Evolutionary conservation across 2,329 filamentous ascomycete species (phyloP), one percentile per base, ranked within the genome.

Genomic region (Cercospora beticola): DNA sequence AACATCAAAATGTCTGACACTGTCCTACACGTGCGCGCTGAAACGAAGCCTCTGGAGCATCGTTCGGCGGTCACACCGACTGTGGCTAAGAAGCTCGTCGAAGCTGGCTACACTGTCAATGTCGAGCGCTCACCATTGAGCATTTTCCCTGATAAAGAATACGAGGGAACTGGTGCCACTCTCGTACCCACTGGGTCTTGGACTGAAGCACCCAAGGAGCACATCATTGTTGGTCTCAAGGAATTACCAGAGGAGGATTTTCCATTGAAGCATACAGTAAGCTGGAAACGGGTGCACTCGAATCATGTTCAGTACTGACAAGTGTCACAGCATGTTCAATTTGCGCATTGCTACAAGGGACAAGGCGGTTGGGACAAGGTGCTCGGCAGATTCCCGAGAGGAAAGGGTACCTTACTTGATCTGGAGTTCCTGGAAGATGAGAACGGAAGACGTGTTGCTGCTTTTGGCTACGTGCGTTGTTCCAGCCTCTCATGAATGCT

Each of bases 341-440:
- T 80, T 68, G 78, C 78, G 23, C 79, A 80, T 61, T 80, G 77
- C 74, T 80, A 80, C 73, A 80, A 80, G 71, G 74, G 73, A 73
- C 92, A 95, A 81, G 87, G 82, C 30, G 90, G 90, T 30, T 97
- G 92, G 92, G 88, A 92, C 67, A 86, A 87, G 52, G 91, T 93
- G 5, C 87, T 97, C n/a, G 85, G 88, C 67, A 87, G 94, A 66
- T 97, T 93, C 80, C 86, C 91, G 30, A 86, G 88, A 26, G 93
- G 92, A 67, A 88, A 89, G 65, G 92, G 92, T 73, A 90, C 87
- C 0, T 87, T 97, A 14, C 87, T 93, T 68, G 94, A 97, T 76
- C 86, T 97, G 43, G 94, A 97, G 79, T 97, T 97, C 79, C 84
- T 97, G 43, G 87, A 88, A 46, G 90, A 96, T 73, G 75, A 89